phyloP scores from a whole-genome alignment of 75 land plant species.

The Pinus taeda region DNA sequence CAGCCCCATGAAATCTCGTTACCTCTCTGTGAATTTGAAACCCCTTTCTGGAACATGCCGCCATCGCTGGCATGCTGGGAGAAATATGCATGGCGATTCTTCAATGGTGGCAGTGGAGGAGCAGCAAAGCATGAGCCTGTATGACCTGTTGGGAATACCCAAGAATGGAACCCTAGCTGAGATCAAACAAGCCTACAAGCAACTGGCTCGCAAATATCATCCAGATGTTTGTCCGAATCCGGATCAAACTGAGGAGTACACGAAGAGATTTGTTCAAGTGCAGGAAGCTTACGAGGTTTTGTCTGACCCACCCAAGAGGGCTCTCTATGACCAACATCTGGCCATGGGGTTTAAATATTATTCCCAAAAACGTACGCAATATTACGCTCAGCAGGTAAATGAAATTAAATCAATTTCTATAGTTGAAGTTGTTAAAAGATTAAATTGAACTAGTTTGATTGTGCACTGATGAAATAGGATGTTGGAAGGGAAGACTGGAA shows the following conservation, averaged over 20 bases:
- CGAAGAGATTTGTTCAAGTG: constrained; percentile 67
- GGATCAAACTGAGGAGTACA: constrained; percentile 59
- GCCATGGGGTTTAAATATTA: constrained; percentile 17
- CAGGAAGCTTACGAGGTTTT: constrained; percentile 92
- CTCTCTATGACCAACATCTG: constrained; percentile 58
- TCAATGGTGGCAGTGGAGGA: too few species aligned
- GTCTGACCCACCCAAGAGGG: constrained; percentile 63
- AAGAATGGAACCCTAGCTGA: constrained; percentile 41
- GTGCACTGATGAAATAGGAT: neutral
- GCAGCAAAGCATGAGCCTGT: constrained; percentile 27
- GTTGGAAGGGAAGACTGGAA: constrained; percentile 1
- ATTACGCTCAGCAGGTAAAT: neutral
- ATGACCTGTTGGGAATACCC: constrained; percentile 67
- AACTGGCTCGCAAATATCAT: constrained; percentile 78
- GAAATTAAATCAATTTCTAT: too few species aligned
- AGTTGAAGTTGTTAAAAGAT: neutral
- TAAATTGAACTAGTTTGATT: neutral
- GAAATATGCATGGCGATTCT: too few species aligned
- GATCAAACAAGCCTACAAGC: constrained; percentile 89
- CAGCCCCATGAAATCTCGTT: too few species aligned
- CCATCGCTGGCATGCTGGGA: too few species aligned
- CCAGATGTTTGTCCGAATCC: constrained; percentile 93
- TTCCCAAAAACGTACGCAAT: constrained; percentile 11
- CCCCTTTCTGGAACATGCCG: too few species aligned
- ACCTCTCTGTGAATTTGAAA: too few species aligned